Evolutionary conservation across 495 filamentous ascomycete genomes (phyloP).

Genomic region (Xylaria venustula): DNA sequence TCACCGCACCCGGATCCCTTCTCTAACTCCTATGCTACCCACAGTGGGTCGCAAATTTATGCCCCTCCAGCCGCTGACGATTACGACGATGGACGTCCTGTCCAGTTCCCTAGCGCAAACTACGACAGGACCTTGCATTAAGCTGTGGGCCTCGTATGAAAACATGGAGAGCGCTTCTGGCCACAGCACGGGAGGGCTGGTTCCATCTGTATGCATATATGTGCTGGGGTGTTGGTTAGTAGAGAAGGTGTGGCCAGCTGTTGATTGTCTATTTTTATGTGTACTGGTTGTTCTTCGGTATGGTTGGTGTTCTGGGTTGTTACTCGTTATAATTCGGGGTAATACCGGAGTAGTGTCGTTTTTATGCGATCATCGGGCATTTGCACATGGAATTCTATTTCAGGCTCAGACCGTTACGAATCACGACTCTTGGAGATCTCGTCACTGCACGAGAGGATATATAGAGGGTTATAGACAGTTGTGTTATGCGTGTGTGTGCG

Average conservation of each 20-base stretch:
- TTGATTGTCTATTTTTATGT: background rate
- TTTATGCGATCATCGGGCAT: slow-evolving; percentile 6
- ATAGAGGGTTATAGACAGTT: background rate
- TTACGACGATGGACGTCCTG: slow-evolving; percentile 38
- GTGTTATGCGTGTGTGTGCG: background rate
- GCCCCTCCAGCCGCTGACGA: slow-evolving; percentile 37
- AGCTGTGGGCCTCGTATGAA: background rate
- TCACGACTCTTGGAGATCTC: slow-evolving; percentile 6
- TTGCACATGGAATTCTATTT: background rate
- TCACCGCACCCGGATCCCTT: slow-evolving; percentile 31
- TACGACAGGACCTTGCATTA: slow-evolving; percentile 44
- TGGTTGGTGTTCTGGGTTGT: slow-evolving; percentile 30
- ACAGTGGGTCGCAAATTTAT: slow-evolving; percentile 29
- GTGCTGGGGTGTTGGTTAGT: slow-evolving; percentile 15
- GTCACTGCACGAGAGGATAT: slow-evolving; percentile 5
- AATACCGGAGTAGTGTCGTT: slow-evolving; percentile 28
- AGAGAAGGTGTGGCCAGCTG: background rate
- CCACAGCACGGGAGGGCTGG: background rate
- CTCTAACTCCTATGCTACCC: slow-evolving; percentile 28
- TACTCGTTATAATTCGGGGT: slow-evolving; percentile 21
- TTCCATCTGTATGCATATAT: slow-evolving; percentile 6
- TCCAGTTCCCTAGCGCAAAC: slow-evolving; percentile 41
- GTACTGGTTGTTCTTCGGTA: background rate
- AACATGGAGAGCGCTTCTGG: background rate
- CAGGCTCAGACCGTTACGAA: slow-evolving; percentile 2